Conservation (phyloP, 208 protist genomes). For the Trypanosoma vivax region DNA sequence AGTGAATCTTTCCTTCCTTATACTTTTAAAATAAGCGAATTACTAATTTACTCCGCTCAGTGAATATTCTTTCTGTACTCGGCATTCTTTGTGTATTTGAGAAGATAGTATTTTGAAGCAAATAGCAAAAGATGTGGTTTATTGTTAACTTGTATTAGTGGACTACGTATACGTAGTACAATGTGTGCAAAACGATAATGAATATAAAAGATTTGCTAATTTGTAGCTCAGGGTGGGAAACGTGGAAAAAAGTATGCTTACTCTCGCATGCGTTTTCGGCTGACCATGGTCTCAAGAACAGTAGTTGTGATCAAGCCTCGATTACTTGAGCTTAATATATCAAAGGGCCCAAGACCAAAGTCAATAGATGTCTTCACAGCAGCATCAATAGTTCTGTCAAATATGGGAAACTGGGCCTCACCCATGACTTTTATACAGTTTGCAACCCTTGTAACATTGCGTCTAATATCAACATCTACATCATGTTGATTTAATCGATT, state of each 20-base stretch:
- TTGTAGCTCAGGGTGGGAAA: neutral
- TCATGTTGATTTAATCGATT: neutral
- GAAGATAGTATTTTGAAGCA: too few relatives aligned
- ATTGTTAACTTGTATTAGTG: too few relatives aligned
- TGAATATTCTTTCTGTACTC: too few relatives aligned
- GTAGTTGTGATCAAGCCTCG: constrained; percentile 19
- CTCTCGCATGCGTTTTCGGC: constrained; percentile 4
- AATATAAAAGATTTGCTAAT: too few relatives aligned
- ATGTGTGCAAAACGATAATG: neutral
- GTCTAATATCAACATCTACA: constrained; percentile 19
- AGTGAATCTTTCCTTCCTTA: too few relatives aligned
- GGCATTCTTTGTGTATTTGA: too few relatives aligned
- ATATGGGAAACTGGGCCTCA: constrained; percentile 36
- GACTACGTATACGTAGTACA: neutral
- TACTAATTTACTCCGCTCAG: too few relatives aligned
- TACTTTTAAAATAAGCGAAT: too few relatives aligned
- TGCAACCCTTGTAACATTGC: constrained; percentile 50
- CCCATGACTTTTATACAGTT: constrained; percentile 72
- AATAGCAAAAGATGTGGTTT: too few relatives aligned
- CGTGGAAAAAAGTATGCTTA: constrained; percentile 2
- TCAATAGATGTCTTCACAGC: constrained; percentile 44
- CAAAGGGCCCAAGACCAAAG: constrained; percentile 43
- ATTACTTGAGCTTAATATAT: constrained; percentile 37
- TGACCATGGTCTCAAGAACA: constrained; percentile 10
- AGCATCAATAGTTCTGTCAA: constrained; percentile 45